Conservation (phyloP, 129 eudicot species). For the Escallonia herrerae region DNA sequence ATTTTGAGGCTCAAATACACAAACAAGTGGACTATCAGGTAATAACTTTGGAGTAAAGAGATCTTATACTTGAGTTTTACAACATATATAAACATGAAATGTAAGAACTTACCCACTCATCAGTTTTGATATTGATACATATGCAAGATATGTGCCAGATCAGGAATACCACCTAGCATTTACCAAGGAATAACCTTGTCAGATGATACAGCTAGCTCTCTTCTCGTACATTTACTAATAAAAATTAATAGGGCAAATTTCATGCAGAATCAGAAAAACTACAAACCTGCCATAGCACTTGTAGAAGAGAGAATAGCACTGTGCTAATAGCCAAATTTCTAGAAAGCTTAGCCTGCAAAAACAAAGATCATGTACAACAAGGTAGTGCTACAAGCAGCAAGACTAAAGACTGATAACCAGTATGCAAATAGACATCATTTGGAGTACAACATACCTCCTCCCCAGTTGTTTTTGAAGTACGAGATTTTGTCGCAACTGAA, state of each 20-base stretch:
- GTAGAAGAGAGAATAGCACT: conserved; percentile 54
- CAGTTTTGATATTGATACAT: conserved; percentile 68
- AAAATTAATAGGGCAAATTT: background rate
- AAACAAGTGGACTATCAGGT: background rate
- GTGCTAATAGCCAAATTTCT: conserved; percentile 48
- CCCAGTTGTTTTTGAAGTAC: conserved; percentile 10
- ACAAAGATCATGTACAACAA: background rate
- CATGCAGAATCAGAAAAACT: background rate
- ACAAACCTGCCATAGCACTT: conserved; percentile 75
- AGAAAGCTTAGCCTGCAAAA: conserved; percentile 27
- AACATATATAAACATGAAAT: background rate
- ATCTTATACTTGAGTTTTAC: background rate
- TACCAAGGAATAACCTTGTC: conserved; percentile 1
- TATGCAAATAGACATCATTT: conserved; percentile 1
- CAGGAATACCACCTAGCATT: conserved; percentile 47
- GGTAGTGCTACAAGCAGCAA: background rate
- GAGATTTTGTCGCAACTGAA: conserved; percentile 29
- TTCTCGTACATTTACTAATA: background rate
- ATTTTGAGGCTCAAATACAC: background rate
- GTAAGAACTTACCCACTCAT: conserved; percentile 62
- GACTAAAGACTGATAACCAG: background rate
- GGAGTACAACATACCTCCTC: conserved; percentile 30
- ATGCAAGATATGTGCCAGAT: conserved; percentile 64
- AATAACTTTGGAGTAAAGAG: background rate
- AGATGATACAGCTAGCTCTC: background rate